Base-by-base conservation (phyloP, 495 filamentous ascomycete genomes). In the Podospora didyma region DNA sequence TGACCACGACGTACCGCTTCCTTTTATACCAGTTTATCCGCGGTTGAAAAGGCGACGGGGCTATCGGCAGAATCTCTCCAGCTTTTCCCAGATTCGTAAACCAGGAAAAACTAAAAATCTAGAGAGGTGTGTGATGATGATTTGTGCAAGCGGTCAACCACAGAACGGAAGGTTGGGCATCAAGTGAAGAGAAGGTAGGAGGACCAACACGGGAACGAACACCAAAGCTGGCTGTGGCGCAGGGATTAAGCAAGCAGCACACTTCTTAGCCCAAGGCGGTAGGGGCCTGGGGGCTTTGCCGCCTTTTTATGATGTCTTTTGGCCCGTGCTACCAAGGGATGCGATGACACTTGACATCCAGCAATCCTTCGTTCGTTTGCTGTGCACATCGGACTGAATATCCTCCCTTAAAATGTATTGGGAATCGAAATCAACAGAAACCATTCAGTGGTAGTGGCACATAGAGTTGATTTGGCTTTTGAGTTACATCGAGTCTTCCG, bases 131-230 rank as follows among this genome's bases (percentile, higher is more conserved):
- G 39, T 23, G 20, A 47, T 47, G 52, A 54, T 62, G 64, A 69
- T 63, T 67, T 68, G 62, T 64, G 63, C 60, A 54, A 64, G 68
- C 69, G 67, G 69, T 70, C 67, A 70, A 52, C 53, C 39, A 42
- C 39, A 17, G 39, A 42, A 24, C 45, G 51, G 46, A 62, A 65
- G 60, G 68, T 72, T 72, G 69, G 69, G 69, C 69, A 72, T 65
- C 69, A 70, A 52, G 60, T 48, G n/a, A 44, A 35, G 26, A 17
- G 26, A 31, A 31, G 41, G 34, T 24, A 46, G 34, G 16, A 24
- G 23, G 23, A 16, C 20, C n/a, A 21, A 21, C 17, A 42, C 51
- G 47, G 37, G 49, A 51, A 44, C 45, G 57, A 53, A 63, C 9
- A 16, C 34, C 1, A 49, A 68, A 24, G 60, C 34, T 26, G 39